A percentile compares a stretch with the other conserved stretches of the same genome.
phyloP scores from a whole-genome alignment of 768 basidiomycete species.

The Agrocybe praecox region DNA sequence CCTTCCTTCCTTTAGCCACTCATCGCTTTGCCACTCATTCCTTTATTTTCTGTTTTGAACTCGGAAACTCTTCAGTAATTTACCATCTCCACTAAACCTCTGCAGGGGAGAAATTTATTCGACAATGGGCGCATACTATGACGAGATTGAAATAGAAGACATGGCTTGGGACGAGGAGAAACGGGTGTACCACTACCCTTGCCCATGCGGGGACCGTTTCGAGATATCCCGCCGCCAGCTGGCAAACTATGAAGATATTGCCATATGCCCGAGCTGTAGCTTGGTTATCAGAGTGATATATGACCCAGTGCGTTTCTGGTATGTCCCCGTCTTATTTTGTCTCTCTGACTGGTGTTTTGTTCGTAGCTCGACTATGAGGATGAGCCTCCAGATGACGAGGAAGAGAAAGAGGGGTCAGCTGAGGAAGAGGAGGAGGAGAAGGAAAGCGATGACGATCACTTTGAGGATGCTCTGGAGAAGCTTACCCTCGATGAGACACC shows the following conservation, averaged over 20 bases:
- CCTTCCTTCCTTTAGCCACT: neutral
- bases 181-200: slow-evolving; percentile 92
- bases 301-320: slow-evolving; percentile 75
- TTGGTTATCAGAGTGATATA: slow-evolving; percentile 90
- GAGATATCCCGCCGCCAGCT: slow-evolving; percentile 90
- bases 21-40: neutral
- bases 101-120: neutral
- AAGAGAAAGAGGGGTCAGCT: slow-evolving; percentile 41
- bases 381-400: slow-evolving; percentile 59
- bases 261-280: slow-evolving; percentile 95
- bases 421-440: slow-evolving; percentile 28
- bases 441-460: slow-evolving; percentile 45
- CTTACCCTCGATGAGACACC: slow-evolving; percentile 46
- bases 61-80: neutral
- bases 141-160: slow-evolving; percentile 97
- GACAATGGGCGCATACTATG: slow-evolving; percentile 85
- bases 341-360: slow-evolving; percentile 1
- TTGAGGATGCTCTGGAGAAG: slow-evolving; percentile 71
- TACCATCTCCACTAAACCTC: neutral
- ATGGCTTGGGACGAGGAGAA: slow-evolving; percentile 89
- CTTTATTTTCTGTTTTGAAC: neutral
- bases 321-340: slow-evolving; percentile 7
- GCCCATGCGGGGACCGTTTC: slow-evolving; percentile 97
- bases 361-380: slow-evolving; percentile 83
- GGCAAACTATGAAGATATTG: slow-evolving; percentile 88